Evolutionary conservation across 176 grass and related monocot species (phyloP), one percentile per base, ranked within the genome.

Genomic region (Musa beccarii): DNA sequence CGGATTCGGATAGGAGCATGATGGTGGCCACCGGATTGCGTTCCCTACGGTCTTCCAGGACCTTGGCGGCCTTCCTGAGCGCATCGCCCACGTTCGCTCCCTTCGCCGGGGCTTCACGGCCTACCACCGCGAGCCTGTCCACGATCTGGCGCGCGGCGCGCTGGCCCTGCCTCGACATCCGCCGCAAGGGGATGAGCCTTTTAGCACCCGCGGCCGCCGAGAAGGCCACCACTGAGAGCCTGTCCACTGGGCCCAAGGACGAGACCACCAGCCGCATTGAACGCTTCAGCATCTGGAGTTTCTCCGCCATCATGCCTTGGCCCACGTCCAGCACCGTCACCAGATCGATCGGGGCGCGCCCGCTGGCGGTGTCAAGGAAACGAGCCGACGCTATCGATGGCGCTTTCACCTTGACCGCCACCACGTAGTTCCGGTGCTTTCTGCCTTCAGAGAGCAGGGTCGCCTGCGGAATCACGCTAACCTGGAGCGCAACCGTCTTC

Each of bases 251-350:
- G 50, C 95, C 84, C 11, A 99, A 85, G 0, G 90, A 94, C 0
- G 90, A 89, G 0, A 99, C 74, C 14, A 92, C 84, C 34, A 94
- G 83, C 20, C 86, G 86, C 86, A 99, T 90, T 13, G 86, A 88
- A 51, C 90, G 86, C 84, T 94, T 93, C 10, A 99, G 84, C 90
- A 83, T 89, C 75, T 92, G 84, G 82, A 94, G 87, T 78, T 99
- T 99, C 78, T 93, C 86, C 2, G 88, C 84, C 66, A 86, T 89
- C 95, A 94, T 94, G 49, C 90, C 90, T 59, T 89, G 88, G 65
- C 95, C 80, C 21, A 93, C 88, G 49, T 99, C 95, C 51, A 99
- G 89, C 68, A 99, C 95, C 2, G 84, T 94, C 1, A 99, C 95
- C 25, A 99, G 86, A 76, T 99, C 95, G 53, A 99, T 85, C 63